phyloP scores from a whole-genome alignment of 2,329 filamentous ascomycete species.

The Aspergillus sp. region DNA sequence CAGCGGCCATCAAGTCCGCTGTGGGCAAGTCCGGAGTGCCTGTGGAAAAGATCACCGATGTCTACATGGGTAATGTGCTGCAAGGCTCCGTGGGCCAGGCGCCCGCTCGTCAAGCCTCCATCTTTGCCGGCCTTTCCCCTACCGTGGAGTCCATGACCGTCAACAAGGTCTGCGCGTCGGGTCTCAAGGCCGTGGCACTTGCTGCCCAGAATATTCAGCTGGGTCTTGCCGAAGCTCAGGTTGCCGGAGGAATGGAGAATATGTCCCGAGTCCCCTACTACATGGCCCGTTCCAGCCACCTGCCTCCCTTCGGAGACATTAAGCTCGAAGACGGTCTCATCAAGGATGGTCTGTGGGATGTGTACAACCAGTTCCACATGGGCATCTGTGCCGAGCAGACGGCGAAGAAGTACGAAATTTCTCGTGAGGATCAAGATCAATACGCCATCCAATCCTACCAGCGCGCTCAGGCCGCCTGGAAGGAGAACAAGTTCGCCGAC shows the following conservation, averaged over 20 bases:
- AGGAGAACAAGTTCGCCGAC: slow-evolving; percentile 75
- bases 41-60: slow-evolving; percentile 75
- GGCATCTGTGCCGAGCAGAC: slow-evolving; percentile 94
- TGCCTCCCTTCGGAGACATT: slow-evolving; percentile 83
- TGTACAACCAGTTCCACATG: slow-evolving; percentile 98
- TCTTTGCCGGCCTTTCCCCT: slow-evolving; percentile 82
- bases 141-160: slow-evolving; percentile 85
- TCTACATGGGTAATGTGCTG: slow-evolving; percentile 97
- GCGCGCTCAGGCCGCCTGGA: slow-evolving; percentile 88
- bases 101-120: slow-evolving; percentile 83
- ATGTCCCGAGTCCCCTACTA: slow-evolving; percentile 96
- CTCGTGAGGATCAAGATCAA: slow-evolving; percentile 82
- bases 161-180: slow-evolving; percentile 97
- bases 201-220: slow-evolving; percentile 95
- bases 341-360: slow-evolving; percentile 92
- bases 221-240: slow-evolving; percentile 79
- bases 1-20: slow-evolving; percentile 87
- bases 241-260: slow-evolving; percentile 97
- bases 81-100: slow-evolving; percentile 82
- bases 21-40: slow-evolving; percentile 83
- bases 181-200: slow-evolving; percentile 85
- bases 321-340: slow-evolving; percentile 89
- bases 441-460: slow-evolving; percentile 89
- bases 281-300: slow-evolving; percentile 73
- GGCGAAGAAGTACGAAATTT: slow-evolving; percentile 79